Conservation (phyloP, 768 basidiomycete genomes). For the Floccularia luteovirens region DNA sequence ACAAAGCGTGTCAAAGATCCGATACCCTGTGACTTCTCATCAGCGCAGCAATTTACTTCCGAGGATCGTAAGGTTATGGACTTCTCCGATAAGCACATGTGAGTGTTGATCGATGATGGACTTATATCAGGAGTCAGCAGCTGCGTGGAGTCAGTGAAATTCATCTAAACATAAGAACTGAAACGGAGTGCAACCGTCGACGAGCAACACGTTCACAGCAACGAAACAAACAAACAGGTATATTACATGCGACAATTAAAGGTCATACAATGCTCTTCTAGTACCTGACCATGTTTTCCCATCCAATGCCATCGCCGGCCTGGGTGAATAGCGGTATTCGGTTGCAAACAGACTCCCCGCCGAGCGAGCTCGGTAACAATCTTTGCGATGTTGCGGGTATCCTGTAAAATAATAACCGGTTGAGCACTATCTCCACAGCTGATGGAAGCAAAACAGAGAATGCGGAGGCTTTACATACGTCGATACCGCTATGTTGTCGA, state of each 20-base stretch:
- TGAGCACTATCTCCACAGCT: conserved; percentile 9
- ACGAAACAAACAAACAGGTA: too few species aligned
- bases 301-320: conserved; percentile 79
- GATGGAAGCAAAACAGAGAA: conserved; percentile 10
- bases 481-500: conserved; percentile 82
- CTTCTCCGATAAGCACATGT: too few species aligned
- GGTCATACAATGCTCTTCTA: conserved; percentile 31
- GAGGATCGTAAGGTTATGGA: not conserved
- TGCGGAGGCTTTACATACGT: conserved; percentile 47
- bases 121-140: too few species aligned
- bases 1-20: conserved; percentile 6
- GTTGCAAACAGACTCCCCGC: conserved; percentile 56
- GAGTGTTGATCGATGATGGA: too few species aligned
- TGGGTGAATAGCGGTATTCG: conserved; percentile 66
- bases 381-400: conserved; percentile 83
- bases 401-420: conserved; percentile 37
- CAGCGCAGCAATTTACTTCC: not conserved
- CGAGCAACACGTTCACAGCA: too few species aligned
- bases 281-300: conserved; percentile 65
- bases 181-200: too few species aligned
- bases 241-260: too few species aligned
- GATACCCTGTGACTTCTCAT: conserved; percentile 1
- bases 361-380: conserved; percentile 75
- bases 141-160: too few species aligned
- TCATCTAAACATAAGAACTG: too few species aligned